Evolutionary conservation across 441 rosid genomes (phyloP).

Genomic region (Erodium texanum): DNA sequence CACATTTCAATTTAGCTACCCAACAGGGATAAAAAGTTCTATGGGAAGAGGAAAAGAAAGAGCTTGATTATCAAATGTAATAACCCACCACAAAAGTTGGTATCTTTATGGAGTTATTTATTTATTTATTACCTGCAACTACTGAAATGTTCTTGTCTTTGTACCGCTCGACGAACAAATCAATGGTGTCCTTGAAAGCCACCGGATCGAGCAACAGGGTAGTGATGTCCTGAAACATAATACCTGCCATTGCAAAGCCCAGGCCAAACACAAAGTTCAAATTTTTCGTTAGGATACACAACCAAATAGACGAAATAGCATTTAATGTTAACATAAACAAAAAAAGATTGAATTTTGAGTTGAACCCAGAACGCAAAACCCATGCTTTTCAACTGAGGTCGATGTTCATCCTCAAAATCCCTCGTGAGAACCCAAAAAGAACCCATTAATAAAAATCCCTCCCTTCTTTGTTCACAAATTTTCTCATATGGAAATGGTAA

Average conservation of each 20-base stretch:
- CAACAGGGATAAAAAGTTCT: slow-evolving; percentile 15
- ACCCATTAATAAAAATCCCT: neutral
- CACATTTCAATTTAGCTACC: slow-evolving; percentile 20
- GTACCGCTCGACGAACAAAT: slow-evolving; percentile 78
- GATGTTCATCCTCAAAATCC: too few species aligned
- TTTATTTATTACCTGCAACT: slow-evolving; percentile 58
- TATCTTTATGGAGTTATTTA: neutral
- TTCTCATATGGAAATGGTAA: too few species aligned
- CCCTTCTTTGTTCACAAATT: neutral
- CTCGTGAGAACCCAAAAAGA: neutral
- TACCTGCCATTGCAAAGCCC: slow-evolving; percentile 37
- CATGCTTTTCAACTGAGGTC: neutral
- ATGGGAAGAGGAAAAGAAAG: neutral
- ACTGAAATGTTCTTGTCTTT: slow-evolving; percentile 64
- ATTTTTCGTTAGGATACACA: neutral
- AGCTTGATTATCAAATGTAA: neutral
- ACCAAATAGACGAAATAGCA: neutral
- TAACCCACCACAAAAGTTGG: neutral
- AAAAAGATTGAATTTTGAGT: neutral
- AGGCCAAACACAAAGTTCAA: too few species aligned
- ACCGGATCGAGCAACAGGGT: slow-evolving; percentile 63
- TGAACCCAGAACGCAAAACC: neutral
- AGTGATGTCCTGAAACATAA: slow-evolving; percentile 87
- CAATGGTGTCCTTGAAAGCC: slow-evolving; percentile 73
- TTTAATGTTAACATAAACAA: too few species aligned